Conservation (phyloP, 163 green algal genomes). For the Scenedesmus sp. region DNA sequence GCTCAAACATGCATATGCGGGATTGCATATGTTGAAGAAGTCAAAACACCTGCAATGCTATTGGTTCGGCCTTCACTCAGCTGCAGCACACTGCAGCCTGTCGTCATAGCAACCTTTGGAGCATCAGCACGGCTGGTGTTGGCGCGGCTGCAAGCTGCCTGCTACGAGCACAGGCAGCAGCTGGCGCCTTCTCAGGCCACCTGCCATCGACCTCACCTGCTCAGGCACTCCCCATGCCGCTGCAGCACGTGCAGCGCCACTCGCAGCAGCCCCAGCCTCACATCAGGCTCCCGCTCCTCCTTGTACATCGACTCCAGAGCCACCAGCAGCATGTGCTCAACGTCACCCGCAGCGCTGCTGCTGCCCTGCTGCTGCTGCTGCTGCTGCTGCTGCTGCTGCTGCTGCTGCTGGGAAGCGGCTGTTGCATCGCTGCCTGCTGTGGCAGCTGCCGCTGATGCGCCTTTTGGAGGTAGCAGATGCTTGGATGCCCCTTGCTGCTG, state of each 20-base stretch:
- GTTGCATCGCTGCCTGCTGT: background rate
- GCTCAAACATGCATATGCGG: too few relatives aligned
- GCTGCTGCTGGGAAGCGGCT: background rate
- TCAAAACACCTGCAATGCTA: too few relatives aligned
- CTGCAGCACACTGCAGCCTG: too few relatives aligned
- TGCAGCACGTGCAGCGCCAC: slow-evolving; percentile 83
- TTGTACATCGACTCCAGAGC: slow-evolving; percentile 83
- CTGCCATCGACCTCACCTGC: slow-evolving; percentile 7
- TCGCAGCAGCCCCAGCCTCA: slow-evolving; percentile 79
- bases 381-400: too few relatives aligned
- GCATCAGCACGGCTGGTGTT: too few relatives aligned
- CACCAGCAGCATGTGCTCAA: slow-evolving; percentile 87
- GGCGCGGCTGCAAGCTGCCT: too few relatives aligned
- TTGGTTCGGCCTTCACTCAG: too few relatives aligned
- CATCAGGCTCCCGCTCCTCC: slow-evolving; percentile 75
- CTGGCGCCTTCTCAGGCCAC: too few relatives aligned
- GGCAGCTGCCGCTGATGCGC: slow-evolving; percentile 12
- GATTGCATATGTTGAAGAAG: too few relatives aligned
- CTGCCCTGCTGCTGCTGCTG: slow-evolving; percentile 24
- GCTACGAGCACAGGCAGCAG: too few relatives aligned
- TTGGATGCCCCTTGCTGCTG: background rate
- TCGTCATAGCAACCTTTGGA: too few relatives aligned
- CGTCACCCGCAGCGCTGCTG: slow-evolving; percentile 53
- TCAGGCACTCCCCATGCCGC: slow-evolving; percentile 83
- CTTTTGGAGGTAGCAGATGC: background rate